Percentiles rank a stretch among this genome's conserved stretches.
Conservation (phyloP, 192 early-diverging fungal genomes). For the Jimgerdemannia flammicorona region DNA sequence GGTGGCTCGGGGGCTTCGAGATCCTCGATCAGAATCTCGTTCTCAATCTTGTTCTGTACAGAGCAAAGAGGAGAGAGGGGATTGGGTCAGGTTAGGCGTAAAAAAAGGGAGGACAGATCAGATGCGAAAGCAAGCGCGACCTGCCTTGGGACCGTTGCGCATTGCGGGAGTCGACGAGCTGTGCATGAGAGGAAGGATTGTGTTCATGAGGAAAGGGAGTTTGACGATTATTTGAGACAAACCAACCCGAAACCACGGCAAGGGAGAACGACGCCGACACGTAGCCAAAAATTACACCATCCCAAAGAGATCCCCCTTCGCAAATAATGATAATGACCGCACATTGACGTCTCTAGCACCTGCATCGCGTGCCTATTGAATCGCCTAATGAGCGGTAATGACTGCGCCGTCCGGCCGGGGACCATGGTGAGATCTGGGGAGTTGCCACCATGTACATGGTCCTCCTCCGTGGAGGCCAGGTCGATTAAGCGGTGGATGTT, state of each 20-base stretch:
- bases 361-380: constrained; percentile 89
- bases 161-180: too few species aligned
- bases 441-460: constrained; percentile 75
- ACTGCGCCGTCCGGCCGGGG: constrained; percentile 53
- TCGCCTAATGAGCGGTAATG: constrained; percentile 74
- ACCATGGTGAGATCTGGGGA: constrained; percentile 81
- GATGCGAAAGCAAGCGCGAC: too few species aligned
- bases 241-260: too few species aligned
- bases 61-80: not conserved
- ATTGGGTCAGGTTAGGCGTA: not conserved
- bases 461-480: constrained; percentile 76
- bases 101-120: not conserved
- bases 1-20: constrained; percentile 47
- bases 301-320: too few species aligned
- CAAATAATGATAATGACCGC: too few species aligned
- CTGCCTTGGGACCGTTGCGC: too few species aligned
- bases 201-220: too few species aligned
- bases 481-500: constrained; percentile 55
- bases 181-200: too few species aligned
- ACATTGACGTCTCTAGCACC: constrained; percentile 50
- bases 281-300: too few species aligned
- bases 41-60: constrained; percentile 30
- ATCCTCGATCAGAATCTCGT: constrained; percentile 69
- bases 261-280: too few species aligned
- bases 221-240: too few species aligned